Evolutionary conservation across 306 rosid species (phyloP).

Genomic region (Psophocarpus tetragonolobus): DNA sequence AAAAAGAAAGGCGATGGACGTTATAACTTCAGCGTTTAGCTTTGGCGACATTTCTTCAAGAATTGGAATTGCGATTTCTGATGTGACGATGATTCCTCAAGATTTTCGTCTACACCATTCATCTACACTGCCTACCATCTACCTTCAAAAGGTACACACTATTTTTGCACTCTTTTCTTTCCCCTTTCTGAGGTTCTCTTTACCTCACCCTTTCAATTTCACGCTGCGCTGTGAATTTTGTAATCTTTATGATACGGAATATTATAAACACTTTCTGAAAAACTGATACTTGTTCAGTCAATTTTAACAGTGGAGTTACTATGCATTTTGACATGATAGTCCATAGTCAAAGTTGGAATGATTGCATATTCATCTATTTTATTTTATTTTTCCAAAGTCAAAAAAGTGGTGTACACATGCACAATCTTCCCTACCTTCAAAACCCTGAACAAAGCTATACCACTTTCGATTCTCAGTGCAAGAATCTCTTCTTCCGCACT

Average conservation of each 20-base stretch:
- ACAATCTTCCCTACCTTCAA: background rate
- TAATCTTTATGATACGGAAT: background rate
- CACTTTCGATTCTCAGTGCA: background rate
- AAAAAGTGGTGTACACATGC: background rate
- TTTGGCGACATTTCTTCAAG: background rate
- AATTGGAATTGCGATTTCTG: background rate
- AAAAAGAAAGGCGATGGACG: background rate
- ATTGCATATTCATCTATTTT: background rate
- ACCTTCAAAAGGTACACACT: background rate
- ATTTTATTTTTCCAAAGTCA: background rate
- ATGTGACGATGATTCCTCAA: background rate
- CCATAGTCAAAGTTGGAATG: background rate
- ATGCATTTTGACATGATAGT: background rate
- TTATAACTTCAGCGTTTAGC: background rate
- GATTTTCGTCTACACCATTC: background rate
- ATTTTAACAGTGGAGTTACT: background rate
- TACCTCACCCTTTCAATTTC: background rate
- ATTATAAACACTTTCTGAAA: background rate
- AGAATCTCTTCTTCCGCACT: background rate
- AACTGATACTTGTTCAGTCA: background rate
- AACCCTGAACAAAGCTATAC: too few relatives aligned
- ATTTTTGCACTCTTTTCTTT: background rate
- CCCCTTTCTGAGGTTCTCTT: too few relatives aligned
- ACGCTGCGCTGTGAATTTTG: background rate
- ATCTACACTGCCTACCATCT: background rate